Base-by-base conservation (phyloP, 306 rosid genomes). In the Neltuma alba region DNA sequence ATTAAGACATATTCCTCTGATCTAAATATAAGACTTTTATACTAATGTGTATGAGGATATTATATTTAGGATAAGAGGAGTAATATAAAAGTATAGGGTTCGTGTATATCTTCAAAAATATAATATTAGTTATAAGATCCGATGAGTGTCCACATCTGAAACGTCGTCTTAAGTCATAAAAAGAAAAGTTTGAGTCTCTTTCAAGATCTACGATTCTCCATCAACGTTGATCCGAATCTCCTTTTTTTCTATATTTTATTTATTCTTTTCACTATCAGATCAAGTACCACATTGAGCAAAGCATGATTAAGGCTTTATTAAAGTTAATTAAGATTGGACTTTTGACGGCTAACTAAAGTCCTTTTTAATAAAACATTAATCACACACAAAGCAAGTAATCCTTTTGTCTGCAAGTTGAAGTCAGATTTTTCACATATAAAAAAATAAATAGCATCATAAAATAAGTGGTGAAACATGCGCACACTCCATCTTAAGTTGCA, bases 151-250 rank as follows among this genome's bases (percentile, higher is more conserved):
- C 70, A 42, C 72, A 62, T 75, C 60, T 30, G 3, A 75, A 42
- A 9, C 41, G 64, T 20, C 54, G 61, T 52, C 63, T 63, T 37
- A 2, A 31, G 64, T 81, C 34, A 18, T 65, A 23, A 11, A 74
- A 72, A 83, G 33, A 82, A 82, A 55, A 67, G 65, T 62, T 72
- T 54, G 41, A 33, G 70, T 78, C 78, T 52, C 41, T 72, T 63
- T 83, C 86, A 77, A 33, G 21, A 45, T 52, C 76, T 65, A 9
- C 30, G 70, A 65, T 65, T 65, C 70, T n/a, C 21, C 86, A 73
- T 83, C 86, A 83, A 55, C 80, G 15, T 25, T 9, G 58, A 74
- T 78, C 58, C 76, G 80, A 44, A 83, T 83, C 73, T 55, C 76
- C 54, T 75, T 74, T 74, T 74, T 41, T 41, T 52, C 9, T 13